Conservation (phyloP, 2,329 filamentous ascomycete genomes). For the Cladosporium sp. region DNA sequence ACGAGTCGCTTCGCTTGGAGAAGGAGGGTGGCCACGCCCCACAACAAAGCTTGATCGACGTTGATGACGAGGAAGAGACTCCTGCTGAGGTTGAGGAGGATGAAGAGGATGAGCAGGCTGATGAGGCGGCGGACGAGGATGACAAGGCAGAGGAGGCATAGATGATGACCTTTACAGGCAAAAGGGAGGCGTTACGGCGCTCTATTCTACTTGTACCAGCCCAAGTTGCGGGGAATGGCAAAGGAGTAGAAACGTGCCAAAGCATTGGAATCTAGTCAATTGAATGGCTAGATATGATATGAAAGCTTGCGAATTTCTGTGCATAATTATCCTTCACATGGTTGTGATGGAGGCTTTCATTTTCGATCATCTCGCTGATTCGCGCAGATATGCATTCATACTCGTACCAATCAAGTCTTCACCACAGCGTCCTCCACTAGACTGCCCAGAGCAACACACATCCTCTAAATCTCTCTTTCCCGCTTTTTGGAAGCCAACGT, state of each 20-base stretch:
- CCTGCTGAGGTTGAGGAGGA: conserved; percentile 42
- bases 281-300: not conserved
- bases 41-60: conserved; percentile 38
- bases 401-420: not conserved
- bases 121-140: not conserved
- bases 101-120: conserved; percentile 50
- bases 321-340: not conserved
- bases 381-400: not conserved
- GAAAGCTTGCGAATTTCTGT: not conserved
- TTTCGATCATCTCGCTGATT: no score
- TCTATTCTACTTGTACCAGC: not conserved
- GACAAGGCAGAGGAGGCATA: not conserved
- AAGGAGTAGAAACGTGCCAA: not conserved
- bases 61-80: conserved; percentile 45
- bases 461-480: no score
- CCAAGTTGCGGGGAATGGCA: not conserved
- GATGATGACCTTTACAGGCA: not conserved
- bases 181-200: not conserved
- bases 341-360: no score
- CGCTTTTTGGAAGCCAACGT: no score
- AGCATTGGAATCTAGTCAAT: not conserved
- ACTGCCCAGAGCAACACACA: no score
- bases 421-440: no score
- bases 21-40: conserved; percentile 59
- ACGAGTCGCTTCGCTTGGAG: conserved; percentile 81